Conservation (phyloP, 495 filamentous ascomycete genomes). For the Trypethelium eluteriae region DNA sequence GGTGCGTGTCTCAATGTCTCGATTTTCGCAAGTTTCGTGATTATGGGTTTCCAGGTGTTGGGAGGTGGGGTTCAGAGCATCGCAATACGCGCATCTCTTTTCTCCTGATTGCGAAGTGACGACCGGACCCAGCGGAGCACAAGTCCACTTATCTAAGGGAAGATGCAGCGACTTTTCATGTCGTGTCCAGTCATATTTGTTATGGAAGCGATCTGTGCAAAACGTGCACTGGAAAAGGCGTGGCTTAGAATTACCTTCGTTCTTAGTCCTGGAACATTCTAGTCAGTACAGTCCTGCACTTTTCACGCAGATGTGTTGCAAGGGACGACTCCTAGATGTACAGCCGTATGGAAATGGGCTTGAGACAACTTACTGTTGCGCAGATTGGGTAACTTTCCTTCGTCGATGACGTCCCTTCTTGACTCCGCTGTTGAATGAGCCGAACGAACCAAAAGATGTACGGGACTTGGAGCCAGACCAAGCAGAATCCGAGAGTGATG, state of each 20-base stretch:
- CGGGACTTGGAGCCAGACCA: slow-evolving; percentile 57
- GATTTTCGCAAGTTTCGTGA: slow-evolving; percentile 58
- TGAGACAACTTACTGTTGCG: slow-evolving; percentile 27
- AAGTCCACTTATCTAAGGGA: slow-evolving; percentile 71
- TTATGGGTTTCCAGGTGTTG: slow-evolving; percentile 65
- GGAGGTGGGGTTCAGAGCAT: slow-evolving; percentile 47
- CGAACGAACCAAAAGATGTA: slow-evolving; percentile 50
- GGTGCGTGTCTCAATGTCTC: slow-evolving; percentile 56
- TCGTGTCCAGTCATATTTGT: slow-evolving; percentile 77
- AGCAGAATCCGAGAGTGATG: slow-evolving; percentile 55
- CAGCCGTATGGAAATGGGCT: neutral
- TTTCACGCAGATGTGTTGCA: neutral
- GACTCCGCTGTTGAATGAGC: slow-evolving; percentile 49
- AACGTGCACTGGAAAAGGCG: slow-evolving; percentile 74
- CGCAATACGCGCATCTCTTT: slow-evolving; percentile 62
- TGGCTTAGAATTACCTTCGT: slow-evolving; percentile 37
- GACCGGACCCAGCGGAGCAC: slow-evolving; percentile 55
- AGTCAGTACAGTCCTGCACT: neutral
- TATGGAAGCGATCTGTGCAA: slow-evolving; percentile 71
- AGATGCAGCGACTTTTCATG: slow-evolving; percentile 78
- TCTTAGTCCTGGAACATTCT: slow-evolving; percentile 9
- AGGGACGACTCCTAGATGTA: neutral
- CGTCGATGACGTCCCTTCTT: slow-evolving; percentile 66
- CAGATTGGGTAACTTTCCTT: slow-evolving; percentile 42
- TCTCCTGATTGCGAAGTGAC: slow-evolving; percentile 40